Evolutionary conservation across 768 basidiomycete species (phyloP).

Genomic region (Auricularia sp.): DNA sequence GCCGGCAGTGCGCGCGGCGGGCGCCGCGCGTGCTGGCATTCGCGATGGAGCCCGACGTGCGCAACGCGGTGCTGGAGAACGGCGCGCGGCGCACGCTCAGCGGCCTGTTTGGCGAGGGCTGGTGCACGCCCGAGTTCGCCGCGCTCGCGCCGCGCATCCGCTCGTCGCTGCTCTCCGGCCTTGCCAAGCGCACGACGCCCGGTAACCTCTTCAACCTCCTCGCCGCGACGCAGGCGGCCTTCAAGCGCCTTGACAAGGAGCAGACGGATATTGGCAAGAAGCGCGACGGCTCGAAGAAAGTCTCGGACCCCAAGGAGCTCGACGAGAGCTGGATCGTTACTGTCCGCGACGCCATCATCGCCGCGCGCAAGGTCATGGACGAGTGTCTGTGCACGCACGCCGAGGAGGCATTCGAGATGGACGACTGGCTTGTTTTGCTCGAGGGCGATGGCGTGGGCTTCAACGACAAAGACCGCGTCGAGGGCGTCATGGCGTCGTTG

Average conservation of each 20-base stretch:
- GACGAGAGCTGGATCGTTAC: constrained; percentile 48
- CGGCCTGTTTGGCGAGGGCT: constrained; percentile 78
- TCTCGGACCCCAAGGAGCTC: constrained; percentile 48
- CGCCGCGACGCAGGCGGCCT: constrained; percentile 53
- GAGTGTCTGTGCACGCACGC: constrained; percentile 49
- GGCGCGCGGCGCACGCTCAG: constrained; percentile 69
- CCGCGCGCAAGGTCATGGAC: constrained; percentile 52
- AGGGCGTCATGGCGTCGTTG: constrained; percentile 61
- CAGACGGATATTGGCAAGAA: neutral
- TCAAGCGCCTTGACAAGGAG: constrained; percentile 19
- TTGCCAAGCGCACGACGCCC: constrained; percentile 59
- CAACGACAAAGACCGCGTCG: constrained; percentile 69
- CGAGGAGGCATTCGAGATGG: constrained; percentile 53
- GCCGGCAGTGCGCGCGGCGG: constrained; percentile 72
- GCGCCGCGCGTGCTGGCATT: constrained; percentile 81
- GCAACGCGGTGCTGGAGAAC: constrained; percentile 58
- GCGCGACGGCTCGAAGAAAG: constrained; percentile 22
- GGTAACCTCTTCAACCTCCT: constrained; percentile 59
- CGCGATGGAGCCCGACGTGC: constrained; percentile 63
- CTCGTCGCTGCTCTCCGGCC: constrained; percentile 60
- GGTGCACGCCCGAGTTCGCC: constrained; percentile 79
- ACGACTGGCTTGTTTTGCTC: constrained; percentile 69
- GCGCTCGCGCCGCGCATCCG: constrained; percentile 53
- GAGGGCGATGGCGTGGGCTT: constrained; percentile 59
- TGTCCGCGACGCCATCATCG: constrained; percentile 56